phyloP scores from a whole-genome alignment of 2,329 filamentous ascomycete species.

The Penicillium nordicum region DNA sequence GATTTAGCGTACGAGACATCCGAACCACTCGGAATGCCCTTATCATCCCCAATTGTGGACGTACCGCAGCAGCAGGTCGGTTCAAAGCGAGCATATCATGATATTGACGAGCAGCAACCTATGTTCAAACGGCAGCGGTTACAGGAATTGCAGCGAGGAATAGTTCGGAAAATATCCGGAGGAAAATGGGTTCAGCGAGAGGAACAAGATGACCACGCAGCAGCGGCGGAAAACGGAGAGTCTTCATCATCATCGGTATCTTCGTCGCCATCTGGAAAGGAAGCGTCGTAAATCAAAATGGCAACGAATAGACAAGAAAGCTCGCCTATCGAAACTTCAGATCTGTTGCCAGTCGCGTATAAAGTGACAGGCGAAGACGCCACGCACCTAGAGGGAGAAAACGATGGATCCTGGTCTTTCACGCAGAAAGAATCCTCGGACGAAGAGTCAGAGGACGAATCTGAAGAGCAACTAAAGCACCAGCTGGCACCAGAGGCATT shows the following conservation, averaged over 20 bases:
- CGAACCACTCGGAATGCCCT: neutral
- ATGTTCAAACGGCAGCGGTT: neutral
- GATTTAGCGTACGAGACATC: too few species aligned
- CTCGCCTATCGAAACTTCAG: neutral
- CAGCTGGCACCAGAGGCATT: neutral
- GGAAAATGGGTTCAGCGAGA: neutral
- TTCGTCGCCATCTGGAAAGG: neutral
- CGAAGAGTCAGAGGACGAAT: neutral
- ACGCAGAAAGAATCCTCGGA: neutral
- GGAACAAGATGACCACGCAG: neutral
- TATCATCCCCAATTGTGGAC: neutral
- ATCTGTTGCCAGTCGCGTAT: neutral
- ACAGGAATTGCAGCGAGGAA: neutral
- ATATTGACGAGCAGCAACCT: neutral
- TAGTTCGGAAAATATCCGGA: neutral
- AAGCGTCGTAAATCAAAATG: neutral
- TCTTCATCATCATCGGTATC: neutral
- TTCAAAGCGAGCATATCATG: neutral
- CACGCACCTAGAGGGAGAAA: neutral
- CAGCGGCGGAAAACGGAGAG: neutral
- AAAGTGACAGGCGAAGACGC: too few species aligned
- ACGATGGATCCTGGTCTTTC: neutral
- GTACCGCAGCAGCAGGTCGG: neutral
- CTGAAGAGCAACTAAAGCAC: neutral
- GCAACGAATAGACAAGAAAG: neutral